Base-by-base conservation (phyloP, 2,329 filamentous ascomycete genomes). In the Talaromyces piceae region DNA sequence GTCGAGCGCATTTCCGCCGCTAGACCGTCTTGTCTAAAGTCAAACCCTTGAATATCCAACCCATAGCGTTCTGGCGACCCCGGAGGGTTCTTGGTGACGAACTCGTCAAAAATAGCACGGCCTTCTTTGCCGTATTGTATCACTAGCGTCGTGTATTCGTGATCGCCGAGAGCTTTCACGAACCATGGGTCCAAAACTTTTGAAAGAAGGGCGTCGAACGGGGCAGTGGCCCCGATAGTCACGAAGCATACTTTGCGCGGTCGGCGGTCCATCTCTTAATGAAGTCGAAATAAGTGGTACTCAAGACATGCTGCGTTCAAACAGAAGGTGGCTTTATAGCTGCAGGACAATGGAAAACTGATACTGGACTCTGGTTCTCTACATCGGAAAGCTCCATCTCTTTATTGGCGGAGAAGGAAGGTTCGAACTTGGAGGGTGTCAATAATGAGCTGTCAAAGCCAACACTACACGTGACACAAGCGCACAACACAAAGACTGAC, bases 171-270 rank as follows among this genome's bases (percentile, higher is more conserved):
- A 4, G 77, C 74, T 5, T 73, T 58, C 55, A 94, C 75, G 63
- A 93, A 91, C 0, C 67, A 59, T 0, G 77, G 70, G 16, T 77
- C 71, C 5, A 94, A 72, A 9, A 85, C 79, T 27, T 84, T 80
- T 41, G 77, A 70, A 51, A 95, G 78, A 2, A 98, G 79, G 5
- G 76, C 69, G 48, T 78, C 76, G 69, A 98, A 98, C 18, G 86
- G 81, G 13, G 91, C 90, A 0, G 91, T 98, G 5, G 93, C 91
- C 51, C 93, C 93, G 26, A 95, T 86, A 0, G 93, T 97, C 50
- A 96, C 85, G 58, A 98, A 87, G 65, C 88, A 93, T 49, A 70
- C 44, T 57, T 74, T 76, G 45, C 57, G 63, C 11, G 54, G 49
- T 49, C n/a, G 27, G 30, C n/a, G 41, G 20, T 43, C 41, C 51